Conservation (phyloP, 441 rosid genomes). For the Gossypium davidsonii region DNA sequence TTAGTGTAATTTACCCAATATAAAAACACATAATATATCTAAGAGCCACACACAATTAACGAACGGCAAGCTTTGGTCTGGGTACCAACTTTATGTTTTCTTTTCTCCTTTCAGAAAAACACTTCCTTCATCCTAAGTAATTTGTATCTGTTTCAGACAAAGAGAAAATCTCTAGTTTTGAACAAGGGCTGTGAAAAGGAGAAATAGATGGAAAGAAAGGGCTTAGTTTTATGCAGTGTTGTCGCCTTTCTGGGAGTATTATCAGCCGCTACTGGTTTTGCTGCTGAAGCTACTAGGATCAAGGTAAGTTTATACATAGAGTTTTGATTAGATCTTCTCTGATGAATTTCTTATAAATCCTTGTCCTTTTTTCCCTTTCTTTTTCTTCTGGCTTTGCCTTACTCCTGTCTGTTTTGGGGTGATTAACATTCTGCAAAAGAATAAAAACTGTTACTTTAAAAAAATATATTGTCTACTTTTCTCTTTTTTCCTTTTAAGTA, state of each 20-base stretch:
- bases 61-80: background rate
- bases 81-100: background rate
- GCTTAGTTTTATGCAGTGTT: conserved; percentile 35
- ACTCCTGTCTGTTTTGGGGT: background rate
- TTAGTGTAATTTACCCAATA: background rate
- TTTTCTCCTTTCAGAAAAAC: background rate
- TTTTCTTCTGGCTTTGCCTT: background rate
- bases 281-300: conserved; percentile 72
- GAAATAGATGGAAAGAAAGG: conserved; percentile 59
- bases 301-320: conserved; percentile 36
- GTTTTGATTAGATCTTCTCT: background rate
- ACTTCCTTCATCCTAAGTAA: background rate
- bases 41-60: background rate
- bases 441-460: background rate
- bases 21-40: background rate
- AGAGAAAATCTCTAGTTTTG: background rate
- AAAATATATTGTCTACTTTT: background rate
- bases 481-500: background rate
- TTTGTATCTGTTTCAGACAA: background rate
- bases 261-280: conserved; percentile 73
- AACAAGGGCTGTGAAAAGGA: background rate
- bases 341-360: conserved; percentile 11
- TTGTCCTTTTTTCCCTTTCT: background rate
- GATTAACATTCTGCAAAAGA: background rate
- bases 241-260: conserved; percentile 58